A percentile compares a stretch with the other conserved stretches of the same genome.
phyloP scores from a whole-genome alignment of 306 rosid species.

The Datisca glomerata region DNA sequence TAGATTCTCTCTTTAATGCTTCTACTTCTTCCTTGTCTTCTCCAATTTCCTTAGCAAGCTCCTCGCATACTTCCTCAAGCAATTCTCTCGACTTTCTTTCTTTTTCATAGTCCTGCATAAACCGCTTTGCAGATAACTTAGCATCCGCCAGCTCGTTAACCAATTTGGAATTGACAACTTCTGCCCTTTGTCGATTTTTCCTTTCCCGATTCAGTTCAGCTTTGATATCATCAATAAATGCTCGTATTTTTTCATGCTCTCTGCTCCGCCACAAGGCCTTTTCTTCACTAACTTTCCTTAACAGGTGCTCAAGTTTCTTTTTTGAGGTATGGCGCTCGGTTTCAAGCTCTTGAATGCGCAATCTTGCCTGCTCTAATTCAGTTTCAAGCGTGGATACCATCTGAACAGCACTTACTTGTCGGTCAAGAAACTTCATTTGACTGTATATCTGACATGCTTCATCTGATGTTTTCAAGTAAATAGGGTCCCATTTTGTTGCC shows the following conservation, averaged over 20 bases:
- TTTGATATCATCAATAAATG: constrained; percentile 67
- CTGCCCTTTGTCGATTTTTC: constrained; percentile 75
- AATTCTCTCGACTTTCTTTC: constrained; percentile 73
- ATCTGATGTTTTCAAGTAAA: constrained; percentile 38
- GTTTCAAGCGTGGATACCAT: constrained; percentile 65
- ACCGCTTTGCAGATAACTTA: constrained; percentile 53
- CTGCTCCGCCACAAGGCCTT: constrained; percentile 70
- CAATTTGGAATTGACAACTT: constrained; percentile 68
- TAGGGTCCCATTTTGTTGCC: constrained; percentile 90
- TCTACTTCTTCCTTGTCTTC: constrained; percentile 89
- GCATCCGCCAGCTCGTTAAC: constrained; percentile 83
- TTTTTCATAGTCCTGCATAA: constrained; percentile 74
- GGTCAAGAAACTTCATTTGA: constrained; percentile 62
- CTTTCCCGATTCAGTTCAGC: constrained; percentile 68
- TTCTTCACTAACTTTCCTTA: constrained; percentile 72
- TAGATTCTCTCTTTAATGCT: constrained; percentile 54
- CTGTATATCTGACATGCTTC: constrained; percentile 49
- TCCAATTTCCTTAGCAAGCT: constrained; percentile 92
- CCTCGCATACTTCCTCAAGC: constrained; percentile 86
- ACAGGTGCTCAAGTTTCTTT: constrained; percentile 74
- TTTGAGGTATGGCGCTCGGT: constrained; percentile 68
- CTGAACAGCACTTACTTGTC: constrained; percentile 46
- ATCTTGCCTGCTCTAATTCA: constrained; percentile 70
- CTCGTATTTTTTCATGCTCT: constrained; percentile 92
- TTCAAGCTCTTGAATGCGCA: constrained; percentile 75